phyloP scores from a whole-genome alignment of 768 basidiomycete genomes.

The Tulasnella sp. region DNA sequence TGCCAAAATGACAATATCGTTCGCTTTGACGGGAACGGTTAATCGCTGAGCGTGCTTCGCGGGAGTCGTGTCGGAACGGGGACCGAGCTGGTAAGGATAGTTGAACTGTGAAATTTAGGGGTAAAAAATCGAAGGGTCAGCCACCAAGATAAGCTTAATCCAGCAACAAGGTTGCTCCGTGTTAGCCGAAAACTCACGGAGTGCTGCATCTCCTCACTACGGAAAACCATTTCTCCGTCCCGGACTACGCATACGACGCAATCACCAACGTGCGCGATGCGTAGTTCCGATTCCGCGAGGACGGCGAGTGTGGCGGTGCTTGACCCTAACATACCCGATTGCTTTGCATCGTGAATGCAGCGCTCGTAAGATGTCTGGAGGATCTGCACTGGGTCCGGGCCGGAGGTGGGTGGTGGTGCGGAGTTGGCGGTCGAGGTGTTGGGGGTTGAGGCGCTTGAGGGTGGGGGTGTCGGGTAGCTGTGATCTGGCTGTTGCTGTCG shows the following conservation, averaged over 20 bases:
- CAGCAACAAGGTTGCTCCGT: neutral
- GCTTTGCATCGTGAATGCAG: conserved; percentile 32
- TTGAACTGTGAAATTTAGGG: conserved; percentile 41
- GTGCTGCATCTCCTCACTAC: conserved; percentile 93
- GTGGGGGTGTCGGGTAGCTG: neutral
- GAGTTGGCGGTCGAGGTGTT: neutral
- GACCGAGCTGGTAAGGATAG: conserved; percentile 58
- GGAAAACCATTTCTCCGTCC: conserved; percentile 63
- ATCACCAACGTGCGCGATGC: conserved; percentile 80
- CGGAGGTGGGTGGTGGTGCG: conserved; percentile 24
- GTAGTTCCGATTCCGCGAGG: conserved; percentile 51
- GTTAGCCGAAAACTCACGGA: conserved; percentile 49
- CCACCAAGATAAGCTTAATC: neutral
- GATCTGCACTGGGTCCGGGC: conserved; percentile 37
- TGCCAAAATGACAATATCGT: conserved; percentile 74
- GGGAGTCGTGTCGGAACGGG: conserved; percentile 53
- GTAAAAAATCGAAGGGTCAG: conserved; percentile 32
- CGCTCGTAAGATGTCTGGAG: conserved; percentile 41
- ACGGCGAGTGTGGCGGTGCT: conserved; percentile 39
- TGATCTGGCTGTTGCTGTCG: neutral
- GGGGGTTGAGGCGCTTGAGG: neutral
- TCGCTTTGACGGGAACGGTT: conserved; percentile 56
- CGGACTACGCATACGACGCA: conserved; percentile 84
- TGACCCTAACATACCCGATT: conserved; percentile 37
- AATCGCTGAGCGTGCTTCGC: conserved; percentile 56